phyloP scores from a whole-genome alignment of 352 stramenopile species.

The Aphanomyces stellatus region DNA sequence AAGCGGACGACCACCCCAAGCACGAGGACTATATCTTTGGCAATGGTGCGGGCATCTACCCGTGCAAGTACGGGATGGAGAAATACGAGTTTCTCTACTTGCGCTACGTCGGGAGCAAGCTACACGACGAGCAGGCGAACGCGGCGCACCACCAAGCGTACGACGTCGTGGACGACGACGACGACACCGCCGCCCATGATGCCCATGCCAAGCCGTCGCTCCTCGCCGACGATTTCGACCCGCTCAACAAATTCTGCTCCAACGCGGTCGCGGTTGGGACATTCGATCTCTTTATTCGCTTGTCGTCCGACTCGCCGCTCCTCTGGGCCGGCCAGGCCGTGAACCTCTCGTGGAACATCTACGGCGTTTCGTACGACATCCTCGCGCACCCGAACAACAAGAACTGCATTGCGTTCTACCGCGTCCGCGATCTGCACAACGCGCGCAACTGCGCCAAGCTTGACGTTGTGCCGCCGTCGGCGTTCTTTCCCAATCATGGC shows the following conservation, averaged over 20 bases:
- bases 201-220: not conserved
- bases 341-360: constrained; percentile 50
- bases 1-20: constrained; percentile 19
- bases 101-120: constrained; percentile 23
- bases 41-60: constrained; percentile 48
- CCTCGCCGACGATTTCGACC: constrained; percentile 31
- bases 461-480: constrained; percentile 44
- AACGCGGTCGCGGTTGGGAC: constrained; percentile 48
- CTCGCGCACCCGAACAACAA: constrained; percentile 37
- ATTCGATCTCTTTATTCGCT: constrained; percentile 56
- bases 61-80: constrained; percentile 52
- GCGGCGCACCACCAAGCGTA: not conserved
- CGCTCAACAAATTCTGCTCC: constrained; percentile 38
- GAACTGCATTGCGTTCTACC: constrained; percentile 54
- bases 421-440: constrained; percentile 27
- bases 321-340: constrained; percentile 35
- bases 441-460: constrained; percentile 28
- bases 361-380: constrained; percentile 39
- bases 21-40: constrained; percentile 41
- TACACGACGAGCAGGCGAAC: not conserved
- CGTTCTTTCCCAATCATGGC: constrained; percentile 34
- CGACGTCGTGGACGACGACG: not conserved
- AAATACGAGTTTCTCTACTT: constrained; percentile 55
- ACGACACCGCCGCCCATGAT: not conserved
- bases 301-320: constrained; percentile 40